Base-by-base conservation (phyloP, 1,139 yeast species). In the Candida mesenterica region DNA sequence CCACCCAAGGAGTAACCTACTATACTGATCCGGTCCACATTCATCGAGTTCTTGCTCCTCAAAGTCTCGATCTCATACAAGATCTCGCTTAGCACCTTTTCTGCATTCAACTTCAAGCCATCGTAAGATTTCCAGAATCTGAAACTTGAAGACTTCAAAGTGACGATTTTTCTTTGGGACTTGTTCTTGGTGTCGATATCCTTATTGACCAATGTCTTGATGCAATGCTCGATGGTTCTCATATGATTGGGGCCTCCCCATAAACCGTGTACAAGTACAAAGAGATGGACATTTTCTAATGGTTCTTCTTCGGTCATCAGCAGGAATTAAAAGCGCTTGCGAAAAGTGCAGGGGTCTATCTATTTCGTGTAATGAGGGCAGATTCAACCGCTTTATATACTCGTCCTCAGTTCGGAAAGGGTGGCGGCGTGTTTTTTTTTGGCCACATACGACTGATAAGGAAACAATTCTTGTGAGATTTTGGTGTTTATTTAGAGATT, bases 171-270 rank as follows among this genome's bases (percentile, higher is more conserved):
- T 73, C 77, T 5, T 59, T 48, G 4, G 63, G 51, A 6, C 57
- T 59, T 3, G 22, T 6, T 6, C 22, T 19, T 19, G 22, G 6
- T 19, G 22, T 19, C 22, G 9, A 19, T 6, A 13, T 25, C 28
- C 15, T 47, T 53, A 2, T 53, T 49, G 3, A 77, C 45, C 3
- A 68, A 57, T 23, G 67, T 65, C 27, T 65, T 64, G 17, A 88
- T 53, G 12, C 77, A 65, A 18, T 71, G 65, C 45, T 77, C 81
- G 32, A 86, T 61, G 9, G 84, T 68, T 27, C 68, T 61, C 75
- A 89, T 68, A 55, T 89, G 95, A 31, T 72, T 70, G 4, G 92
- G 84, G 28, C 82, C 79, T 3, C 97, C 97, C 86, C 95, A 87
- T 23, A 90, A 66, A 53, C 96, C 96, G 58, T 89, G 96, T 24